Evolutionary conservation across 2,329 filamentous ascomycete species (phyloP), one percentile per base, ranked within the genome.

Genomic region (Ramichloridium luteum): DNA sequence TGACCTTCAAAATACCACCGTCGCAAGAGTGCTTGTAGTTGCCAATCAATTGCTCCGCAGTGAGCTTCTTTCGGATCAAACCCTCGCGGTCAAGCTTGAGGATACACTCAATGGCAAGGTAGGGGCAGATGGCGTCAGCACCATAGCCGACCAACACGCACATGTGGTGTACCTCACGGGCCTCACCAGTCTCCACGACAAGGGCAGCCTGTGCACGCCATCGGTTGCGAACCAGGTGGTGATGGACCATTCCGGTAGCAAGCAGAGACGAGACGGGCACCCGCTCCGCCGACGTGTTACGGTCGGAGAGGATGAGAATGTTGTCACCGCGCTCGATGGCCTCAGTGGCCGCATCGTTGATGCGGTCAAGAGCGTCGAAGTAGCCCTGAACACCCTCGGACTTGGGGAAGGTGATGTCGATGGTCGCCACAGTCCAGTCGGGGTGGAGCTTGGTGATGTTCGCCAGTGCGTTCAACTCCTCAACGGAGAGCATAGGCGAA

Each of bases 21-120:
- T 94, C 86, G 49, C 82, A 88, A 40, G 88, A 94, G 59, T 92
- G 82, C 64, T 92, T 93, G 70, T 94, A 96, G 65, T 96, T 96
- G 49, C 79, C 76, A 45, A 94, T 86, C 35, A 94, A 74, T 49
- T 77, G 71, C 39, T 93, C 78, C 36, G 90, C 74, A 13, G 70
- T 72, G 26, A 93, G 65, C 58, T 90, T 80, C 70, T 92, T 93
- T 58, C 85, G 80, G 58, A 94, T 92, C 40, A 94, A 66, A 31
- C 81, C 81, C 61, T 96, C 86, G 29, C 83, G 80, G 65, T 93
- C 85, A 60, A 96, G 80, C 77, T 94, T 96, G 46, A 94, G 65
- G 49, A 96, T 93, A 54, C 86, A 94, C 64, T 96, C 88, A 65
- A 94, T 82, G 11, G 88, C 81, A 30, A 94, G 76, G 59, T 94